Evolutionary conservation across 306 rosid species (phyloP), one percentile per base, ranked within the genome.

Genomic region (Quercus mongolica): DNA sequence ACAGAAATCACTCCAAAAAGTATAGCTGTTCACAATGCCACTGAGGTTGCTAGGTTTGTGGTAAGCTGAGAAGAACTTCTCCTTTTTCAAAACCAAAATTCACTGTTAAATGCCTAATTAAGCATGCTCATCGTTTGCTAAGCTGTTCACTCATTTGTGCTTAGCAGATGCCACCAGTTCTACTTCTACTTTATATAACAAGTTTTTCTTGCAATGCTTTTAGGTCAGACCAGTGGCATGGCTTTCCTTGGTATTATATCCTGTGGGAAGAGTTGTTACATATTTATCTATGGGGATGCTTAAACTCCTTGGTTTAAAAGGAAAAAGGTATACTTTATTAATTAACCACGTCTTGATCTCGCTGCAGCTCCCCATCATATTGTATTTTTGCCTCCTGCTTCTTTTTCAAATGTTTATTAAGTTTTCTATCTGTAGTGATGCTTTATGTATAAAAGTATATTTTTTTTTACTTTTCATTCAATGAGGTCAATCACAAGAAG

Each of bases 221-320:
- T 87, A 96, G 99, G 99, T 93, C 86, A 88, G 98, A 83, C 99
- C 99, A 74, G 99, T 96, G 87, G 99, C 99, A 9, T 96, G 99
- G 98, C 99, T 96, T 83, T 93, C 99, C 21, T 58, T 96, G 83
- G 87, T 96, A 64, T 78, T 96, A 81, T 96, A 96, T 80, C 99
- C 99, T 12, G 97, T 81, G 31, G 99, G 99, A 79, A 90, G 96
- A 90, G 81, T 96, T 86, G 96, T 93, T 84, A 91, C 99, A 65
- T 93, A 81, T 84, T 82, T 96, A 76, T 96, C 99, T 70, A 96
- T 96, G 99, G 98, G 99, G 88, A 96, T 96, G 88, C 89, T 93
- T 56, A 93, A 93, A 83, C 69, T 96, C 82, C 96, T 96, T 73
- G 97, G 99, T 76, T 85, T 96, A 84, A 96, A 96, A 87, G 99